Evolutionary conservation across 176 grass and related monocot species (phyloP), one percentile per base, ranked within the genome.

Genomic region (Carex parvula): DNA sequence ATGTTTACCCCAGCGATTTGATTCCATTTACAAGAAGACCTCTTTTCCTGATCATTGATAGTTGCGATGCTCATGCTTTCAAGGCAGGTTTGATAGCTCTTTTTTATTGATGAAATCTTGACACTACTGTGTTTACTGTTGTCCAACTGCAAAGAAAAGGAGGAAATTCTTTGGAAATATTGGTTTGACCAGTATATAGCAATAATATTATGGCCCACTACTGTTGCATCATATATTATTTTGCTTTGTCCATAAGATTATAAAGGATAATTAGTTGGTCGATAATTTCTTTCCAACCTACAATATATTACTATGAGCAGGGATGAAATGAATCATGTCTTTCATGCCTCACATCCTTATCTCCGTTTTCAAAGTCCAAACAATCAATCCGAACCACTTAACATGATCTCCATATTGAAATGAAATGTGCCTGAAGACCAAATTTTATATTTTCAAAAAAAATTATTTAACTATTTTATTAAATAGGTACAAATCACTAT

Each of bases 21-120:
- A 92, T 93, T 82, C 95, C 95, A 87, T 98, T 98, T 91, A 98
- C 95, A 84, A 94, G 95, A 89, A 87, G 87, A 87, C 86, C 95
- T 80, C 89, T 94, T 81, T 93, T 98, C 88, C 84, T 98, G 87
- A 93, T 98, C 77, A 90, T 97, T 78, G 95, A 98, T 87, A 94
- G 95, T 53, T 83, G 72, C 44, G 55, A 81, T 86, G 89, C 92
- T 73, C 84, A 87, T 92, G 86, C 89, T 86, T 98, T 98, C 84
- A 98, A 98, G 95, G 95, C 90, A 98, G 92, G 95, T 94, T 97
- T 94, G 88, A 90, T 89, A 88, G 78, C 71, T 87, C 82, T 71
- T 71, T 76, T 87, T 76, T 85, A 56, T 84, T 78, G 44, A 64
- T 46, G 5, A 56, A 78, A 54, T 56, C 13, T 21, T 56, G 50